Base-by-base conservation (phyloP, 345 rosid species). In the Gossypium bickii region DNA sequence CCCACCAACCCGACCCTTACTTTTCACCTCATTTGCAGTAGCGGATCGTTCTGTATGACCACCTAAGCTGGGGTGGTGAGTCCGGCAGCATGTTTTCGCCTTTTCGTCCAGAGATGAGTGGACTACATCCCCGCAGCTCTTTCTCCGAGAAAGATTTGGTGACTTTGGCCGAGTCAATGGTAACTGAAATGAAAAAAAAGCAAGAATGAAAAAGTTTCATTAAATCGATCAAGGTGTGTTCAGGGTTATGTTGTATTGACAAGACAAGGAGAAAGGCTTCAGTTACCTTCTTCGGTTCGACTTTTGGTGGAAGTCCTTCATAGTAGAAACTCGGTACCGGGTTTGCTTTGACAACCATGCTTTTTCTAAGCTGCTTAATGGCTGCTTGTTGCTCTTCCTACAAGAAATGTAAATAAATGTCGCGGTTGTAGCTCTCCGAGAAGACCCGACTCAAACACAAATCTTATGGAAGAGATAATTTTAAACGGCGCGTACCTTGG, bases 351-450 rank as follows among this genome's bases (percentile, higher is more conserved):
- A 87, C 73, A 49, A 83, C 87, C 90, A 96, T 83, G 88, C 43
- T 86, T 88, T 82, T 96, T 78, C 99, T 86, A 65, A 96, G 93
- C 83, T 92, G 94, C 84, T 88, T 93, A 71, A 96, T 82, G 17
- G 93, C 98, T 51, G 98, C 97, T 75, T 93, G 95, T 85, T 88
- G 97, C 85, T 96, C 99, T 83, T 93, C 99, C 99, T 95, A 72
- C 17, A 87, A 83, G 49, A 75, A 71, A 56, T 18, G 48, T 53
- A 10, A 5, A 69, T 38, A n/a, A 34, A 29, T 34, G 45, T 25
- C 64, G 25, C 6, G 9, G 63, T 24, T 25, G 12, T 59, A 59
- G 38, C 63, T 59, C 63, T 25, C 63, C 38, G 0, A 1, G 29
- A 13, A 59, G 16, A 59, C 34, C 34, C 2, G 1, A 24, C 12